A percentile compares a stretch with the other conserved stretches of the same genome.
Conservation (phyloP, 352 stramenopile genomes). For the Globisporangium irregulare region DNA sequence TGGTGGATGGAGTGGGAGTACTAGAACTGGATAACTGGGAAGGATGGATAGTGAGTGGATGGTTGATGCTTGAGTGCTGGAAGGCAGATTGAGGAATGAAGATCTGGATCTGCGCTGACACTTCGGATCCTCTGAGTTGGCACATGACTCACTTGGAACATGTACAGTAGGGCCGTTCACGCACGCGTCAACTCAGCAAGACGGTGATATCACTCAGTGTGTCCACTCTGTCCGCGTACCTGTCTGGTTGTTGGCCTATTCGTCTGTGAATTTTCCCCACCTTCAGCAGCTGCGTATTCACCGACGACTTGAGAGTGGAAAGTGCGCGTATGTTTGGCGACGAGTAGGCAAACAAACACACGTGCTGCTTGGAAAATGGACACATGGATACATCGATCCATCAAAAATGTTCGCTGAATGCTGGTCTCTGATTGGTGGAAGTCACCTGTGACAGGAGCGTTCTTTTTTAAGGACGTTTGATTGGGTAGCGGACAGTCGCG, state of each 20-base stretch:
- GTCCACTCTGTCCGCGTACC: not conserved
- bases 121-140: not conserved
- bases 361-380: not conserved
- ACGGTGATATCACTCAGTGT: too few relatives aligned
- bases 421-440: conserved; percentile 6
- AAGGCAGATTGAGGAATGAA: not conserved
- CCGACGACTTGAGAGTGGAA: not conserved
- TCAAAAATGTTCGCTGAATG: conserved; percentile 2
- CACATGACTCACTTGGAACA: not conserved
- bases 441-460: not conserved
- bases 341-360: not conserved
- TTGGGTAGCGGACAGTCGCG: not conserved
- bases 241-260: not conserved
- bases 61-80: not conserved
- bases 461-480: not conserved
- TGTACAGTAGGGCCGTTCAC: not conserved
- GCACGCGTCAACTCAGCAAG: not conserved
- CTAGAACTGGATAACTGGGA: too few relatives aligned
- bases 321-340: not conserved
- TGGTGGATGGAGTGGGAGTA: not conserved
- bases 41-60: too few relatives aligned
- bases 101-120: not conserved
- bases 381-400: not conserved
- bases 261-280: not conserved
- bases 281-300: not conserved